A percentile compares a stretch with the other conserved stretches of the same genome.
Conservation (phyloP, 768 basidiomycete species). For the Dioszegia hungarica region DNA sequence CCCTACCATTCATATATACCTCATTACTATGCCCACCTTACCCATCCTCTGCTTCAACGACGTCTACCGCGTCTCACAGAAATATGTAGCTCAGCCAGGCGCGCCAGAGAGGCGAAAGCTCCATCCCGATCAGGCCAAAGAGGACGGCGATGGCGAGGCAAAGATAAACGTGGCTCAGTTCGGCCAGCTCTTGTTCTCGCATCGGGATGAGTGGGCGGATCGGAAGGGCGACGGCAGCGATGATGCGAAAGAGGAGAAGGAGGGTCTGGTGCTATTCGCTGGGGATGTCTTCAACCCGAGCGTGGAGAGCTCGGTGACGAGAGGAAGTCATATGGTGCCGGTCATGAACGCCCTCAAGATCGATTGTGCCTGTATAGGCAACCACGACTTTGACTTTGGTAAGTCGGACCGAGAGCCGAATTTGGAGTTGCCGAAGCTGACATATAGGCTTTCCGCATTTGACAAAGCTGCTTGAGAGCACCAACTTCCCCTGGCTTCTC, state of each 20-base stretch:
- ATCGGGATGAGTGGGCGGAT: conserved; percentile 59
- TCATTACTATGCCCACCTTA: conserved; percentile 9
- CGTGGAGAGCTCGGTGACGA: conserved; percentile 76
- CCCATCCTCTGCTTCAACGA: conserved; percentile 51
- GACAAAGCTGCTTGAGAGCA: conserved; percentile 60
- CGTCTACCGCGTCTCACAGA: conserved; percentile 74
- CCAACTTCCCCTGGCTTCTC: conserved; percentile 79
- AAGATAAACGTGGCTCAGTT: conserved; percentile 87
- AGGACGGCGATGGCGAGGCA: conserved; percentile 40
- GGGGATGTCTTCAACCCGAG: conserved; percentile 86
- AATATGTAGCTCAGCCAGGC: conserved; percentile 49
- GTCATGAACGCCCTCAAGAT: conserved; percentile 75
- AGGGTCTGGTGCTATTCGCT: conserved; percentile 78
- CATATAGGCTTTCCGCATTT: conserved; percentile 45
- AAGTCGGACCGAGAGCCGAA: too few relatives aligned
- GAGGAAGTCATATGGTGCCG: conserved; percentile 90
- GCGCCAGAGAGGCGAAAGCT: conserved; percentile 11
- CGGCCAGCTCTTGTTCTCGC: conserved; percentile 62
- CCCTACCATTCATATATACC: not conserved
- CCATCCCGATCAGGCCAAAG: not conserved
- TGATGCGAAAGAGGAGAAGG: conserved; percentile 61
- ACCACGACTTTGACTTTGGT: conserved; percentile 78
- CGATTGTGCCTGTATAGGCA: conserved; percentile 79
- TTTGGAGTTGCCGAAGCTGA: too few relatives aligned
- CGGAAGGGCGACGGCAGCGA: conserved; percentile 13